A percentile compares a stretch with the other conserved stretches of the same genome.
phyloP scores from a whole-genome alignment of 805 yeast genomes.

The Suhomyces sp. region DNA sequence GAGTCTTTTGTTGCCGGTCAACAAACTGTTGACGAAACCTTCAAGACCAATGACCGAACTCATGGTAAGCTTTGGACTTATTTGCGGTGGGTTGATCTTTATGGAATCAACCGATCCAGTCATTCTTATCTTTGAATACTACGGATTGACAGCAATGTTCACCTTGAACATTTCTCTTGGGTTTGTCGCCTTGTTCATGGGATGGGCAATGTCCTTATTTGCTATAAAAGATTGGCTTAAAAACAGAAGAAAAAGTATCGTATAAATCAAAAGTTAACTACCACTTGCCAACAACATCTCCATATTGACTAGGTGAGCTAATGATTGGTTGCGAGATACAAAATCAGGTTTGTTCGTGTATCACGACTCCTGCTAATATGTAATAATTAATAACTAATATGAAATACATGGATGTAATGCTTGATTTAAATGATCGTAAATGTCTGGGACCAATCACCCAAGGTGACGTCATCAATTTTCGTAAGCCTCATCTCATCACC shows the following conservation, averaged over 20 bases:
- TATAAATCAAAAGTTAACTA: background rate
- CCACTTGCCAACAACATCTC: background rate
- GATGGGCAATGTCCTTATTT: conserved; percentile 77
- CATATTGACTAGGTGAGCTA: background rate
- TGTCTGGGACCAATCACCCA: background rate
- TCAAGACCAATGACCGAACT: conserved; percentile 82
- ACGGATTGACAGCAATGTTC: conserved; percentile 87
- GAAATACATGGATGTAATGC: background rate
- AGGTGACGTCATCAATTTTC: background rate
- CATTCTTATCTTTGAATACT: conserved; percentile 73
- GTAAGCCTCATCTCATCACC: background rate
- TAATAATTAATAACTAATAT: background rate
- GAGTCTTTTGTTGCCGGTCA: conserved; percentile 40
- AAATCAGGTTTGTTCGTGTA: background rate
- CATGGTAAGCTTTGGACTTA: conserved; percentile 69
- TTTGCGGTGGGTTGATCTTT: conserved; percentile 88
- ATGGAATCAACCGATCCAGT: conserved; percentile 90
- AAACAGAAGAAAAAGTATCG: conserved; percentile 8
- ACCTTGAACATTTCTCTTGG: conserved; percentile 87
- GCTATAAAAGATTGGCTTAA: conserved; percentile 53
- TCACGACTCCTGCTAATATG: background rate
- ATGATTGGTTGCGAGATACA: background rate
- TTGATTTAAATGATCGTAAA: background rate
- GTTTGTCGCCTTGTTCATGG: conserved; percentile 71
- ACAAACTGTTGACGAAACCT: conserved; percentile 23